These are phyloP conservation scores for Fusarium liriodendri DNA, from an alignment of 2,329 filamentous ascomycete genomes.

Conservation along the genomic window DNA sequence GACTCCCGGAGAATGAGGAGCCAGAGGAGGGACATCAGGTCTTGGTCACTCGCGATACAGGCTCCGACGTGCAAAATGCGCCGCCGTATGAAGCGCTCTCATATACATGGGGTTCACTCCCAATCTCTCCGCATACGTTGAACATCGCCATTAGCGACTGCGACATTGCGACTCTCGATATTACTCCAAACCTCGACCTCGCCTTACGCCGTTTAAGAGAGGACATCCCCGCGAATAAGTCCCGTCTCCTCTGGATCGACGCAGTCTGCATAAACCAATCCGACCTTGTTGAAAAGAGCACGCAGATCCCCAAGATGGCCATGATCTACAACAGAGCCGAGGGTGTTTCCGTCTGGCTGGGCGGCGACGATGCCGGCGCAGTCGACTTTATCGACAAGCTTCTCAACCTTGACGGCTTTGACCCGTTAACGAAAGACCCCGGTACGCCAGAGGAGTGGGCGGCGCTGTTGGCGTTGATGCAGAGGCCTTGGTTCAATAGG, in stretches of 20 bases:
- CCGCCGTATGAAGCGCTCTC: background rate
- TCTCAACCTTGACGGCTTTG: background rate
- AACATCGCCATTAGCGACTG: background rate
- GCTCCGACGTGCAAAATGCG: background rate
- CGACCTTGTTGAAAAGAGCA: background rate
- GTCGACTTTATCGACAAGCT: background rate
- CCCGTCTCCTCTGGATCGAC: background rate
- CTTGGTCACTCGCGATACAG: background rate
- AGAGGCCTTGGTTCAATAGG: background rate
- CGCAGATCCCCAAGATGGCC: background rate
- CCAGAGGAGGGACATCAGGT: background rate
- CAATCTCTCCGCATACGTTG: background rate
- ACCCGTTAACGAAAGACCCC: background rate
- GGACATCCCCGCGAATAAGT: background rate
- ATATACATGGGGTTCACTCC: background rate
- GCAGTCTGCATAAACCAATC: background rate
- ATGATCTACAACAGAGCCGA: background rate
- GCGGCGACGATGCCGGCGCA: background rate
- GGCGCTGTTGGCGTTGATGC: background rate
- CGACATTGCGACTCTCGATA: background rate
- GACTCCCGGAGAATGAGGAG: background rate
- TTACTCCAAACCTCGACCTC: background rate
- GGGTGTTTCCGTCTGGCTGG: background rate
- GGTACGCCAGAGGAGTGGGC: background rate
- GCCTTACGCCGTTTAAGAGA: background rate